A percentile compares a stretch with the other conserved stretches of the same genome.
Conservation (phyloP, 2,329 filamentous ascomycete species). For the Rachicladosporium sp. region DNA sequence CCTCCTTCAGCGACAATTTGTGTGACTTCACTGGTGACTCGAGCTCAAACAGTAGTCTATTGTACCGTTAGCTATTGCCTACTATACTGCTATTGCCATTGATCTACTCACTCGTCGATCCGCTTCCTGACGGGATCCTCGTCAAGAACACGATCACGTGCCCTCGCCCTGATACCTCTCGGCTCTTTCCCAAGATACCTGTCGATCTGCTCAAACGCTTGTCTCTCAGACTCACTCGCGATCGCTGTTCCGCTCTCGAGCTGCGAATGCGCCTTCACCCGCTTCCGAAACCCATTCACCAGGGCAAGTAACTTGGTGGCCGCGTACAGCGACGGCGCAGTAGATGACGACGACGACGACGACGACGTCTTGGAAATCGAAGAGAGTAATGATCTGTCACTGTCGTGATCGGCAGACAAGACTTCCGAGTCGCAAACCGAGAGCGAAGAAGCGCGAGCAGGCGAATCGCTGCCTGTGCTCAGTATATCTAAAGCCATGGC, state of each 20-base stretch:
- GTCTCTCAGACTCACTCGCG: conserved; percentile 19
- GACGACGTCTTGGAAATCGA: conserved; percentile 3
- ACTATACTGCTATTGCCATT: neutral
- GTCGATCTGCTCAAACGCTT: conserved; percentile 11
- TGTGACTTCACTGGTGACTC: conserved; percentile 4
- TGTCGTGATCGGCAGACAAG: conserved; percentile 1
- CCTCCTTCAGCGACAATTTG: conserved; percentile 17
- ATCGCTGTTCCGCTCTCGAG: conserved; percentile 8
- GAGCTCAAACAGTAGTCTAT: conserved; percentile 7
- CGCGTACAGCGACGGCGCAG: conserved; percentile 20
- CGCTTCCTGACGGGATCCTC: neutral
- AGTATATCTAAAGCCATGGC: too few species aligned
- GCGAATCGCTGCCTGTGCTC: too few species aligned
- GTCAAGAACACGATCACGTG: neutral
- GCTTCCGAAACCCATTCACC: conserved; percentile 26
- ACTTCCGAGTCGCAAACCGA: conserved; percentile 4
- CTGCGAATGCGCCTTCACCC: conserved; percentile 22
- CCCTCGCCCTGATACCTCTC: neutral
- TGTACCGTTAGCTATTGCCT: conserved; percentile 3
- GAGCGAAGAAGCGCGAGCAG: neutral
- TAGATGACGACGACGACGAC: conserved; percentile 4
- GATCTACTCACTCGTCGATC: neutral
- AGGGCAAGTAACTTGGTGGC: conserved; percentile 27
- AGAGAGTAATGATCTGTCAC: neutral
- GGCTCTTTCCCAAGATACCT: conserved; percentile 10